phyloP scores from a whole-genome alignment of 225 moss, liverwort and hornwort species.

The Pleurozium schreberi region DNA sequence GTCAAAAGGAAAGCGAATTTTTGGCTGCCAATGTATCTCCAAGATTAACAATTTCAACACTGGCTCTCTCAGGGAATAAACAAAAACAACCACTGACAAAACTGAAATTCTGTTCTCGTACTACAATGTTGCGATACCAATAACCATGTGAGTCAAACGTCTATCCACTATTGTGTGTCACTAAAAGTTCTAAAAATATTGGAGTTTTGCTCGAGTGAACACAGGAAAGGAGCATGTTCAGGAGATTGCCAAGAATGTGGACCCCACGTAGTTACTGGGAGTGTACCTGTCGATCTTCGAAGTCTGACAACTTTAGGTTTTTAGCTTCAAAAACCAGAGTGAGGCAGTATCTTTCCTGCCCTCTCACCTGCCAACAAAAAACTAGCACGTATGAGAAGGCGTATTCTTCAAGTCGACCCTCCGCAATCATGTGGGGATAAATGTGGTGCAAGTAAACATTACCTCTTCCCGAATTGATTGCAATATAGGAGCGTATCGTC shows the following conservation, averaged over 20 bases:
- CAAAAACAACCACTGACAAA: background rate
- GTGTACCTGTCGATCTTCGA: conserved; percentile 79
- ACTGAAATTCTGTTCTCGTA: background rate
- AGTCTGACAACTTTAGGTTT: conserved; percentile 67
- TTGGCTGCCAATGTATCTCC: background rate
- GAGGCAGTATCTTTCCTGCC: conserved; percentile 61
- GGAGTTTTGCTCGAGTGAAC: background rate
- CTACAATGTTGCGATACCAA: background rate
- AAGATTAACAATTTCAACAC: background rate
- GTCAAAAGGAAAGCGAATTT: background rate
- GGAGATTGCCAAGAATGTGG: background rate
- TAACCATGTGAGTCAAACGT: background rate
- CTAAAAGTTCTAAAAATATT: background rate
- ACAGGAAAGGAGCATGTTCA: background rate
- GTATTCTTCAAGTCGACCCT: background rate
- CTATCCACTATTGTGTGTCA: background rate
- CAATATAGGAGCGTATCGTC: conserved; percentile 70
- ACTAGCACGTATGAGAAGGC: background rate
- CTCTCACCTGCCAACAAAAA: conserved; percentile 57
- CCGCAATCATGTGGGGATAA: background rate
- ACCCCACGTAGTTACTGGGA: background rate
- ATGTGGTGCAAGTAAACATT: background rate
- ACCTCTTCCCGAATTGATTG: conserved; percentile 92
- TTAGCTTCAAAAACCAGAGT: conserved; percentile 77
- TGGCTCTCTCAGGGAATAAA: background rate